Base-by-base conservation (phyloP, 805 yeast genomes). In the Sugiyamaella floridensis region DNA sequence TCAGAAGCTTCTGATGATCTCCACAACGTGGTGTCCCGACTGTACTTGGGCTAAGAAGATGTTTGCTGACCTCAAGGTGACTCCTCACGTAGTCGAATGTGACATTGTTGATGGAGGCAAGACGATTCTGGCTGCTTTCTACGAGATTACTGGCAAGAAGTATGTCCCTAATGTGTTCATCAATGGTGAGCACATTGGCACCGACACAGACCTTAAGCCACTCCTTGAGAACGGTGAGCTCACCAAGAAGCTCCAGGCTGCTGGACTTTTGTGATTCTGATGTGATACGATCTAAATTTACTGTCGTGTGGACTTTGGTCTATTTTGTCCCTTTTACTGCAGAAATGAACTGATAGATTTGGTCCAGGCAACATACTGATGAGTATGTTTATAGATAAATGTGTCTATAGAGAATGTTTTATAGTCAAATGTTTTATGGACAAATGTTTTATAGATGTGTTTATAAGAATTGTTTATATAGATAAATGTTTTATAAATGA, bases 11-110 rank as follows among this genome's bases (percentile, higher is more conserved):
- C 72, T 85, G 54, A 77, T 82, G 76, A 63, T 85, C 11, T 79
- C 86, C 42, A 85, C 85, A 59, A 75, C 83, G 16, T 85, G 89
- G 89, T 85, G 93, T 66, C 86, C 88, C 2, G 90, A 85, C 60
- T 85, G 90, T 60, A 80, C 77, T 48, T 85, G 83, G 63, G 79
- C 85, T 2, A 74, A 77, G 54, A 68, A 69, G 26, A 67, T 83
- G 19, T 83, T 81, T 76, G 72, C 76, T 48, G 75, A 78, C 50
- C 78, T 74, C 60, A 73, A 75, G 8, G 81, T 83, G 8, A 60
- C 61, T 10, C 72, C 74, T 46, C 78, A 81, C 59, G 70, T 82
- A 12, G 71, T 86, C 29, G 90, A 86, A 63, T 69, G 84, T 37
- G 88, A 83, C 64, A 77, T 77, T 57, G 62, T 77, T 57, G 67